phyloP scores from a whole-genome alignment of 805 yeast genomes.

The Saturnispora zaruensis region DNA sequence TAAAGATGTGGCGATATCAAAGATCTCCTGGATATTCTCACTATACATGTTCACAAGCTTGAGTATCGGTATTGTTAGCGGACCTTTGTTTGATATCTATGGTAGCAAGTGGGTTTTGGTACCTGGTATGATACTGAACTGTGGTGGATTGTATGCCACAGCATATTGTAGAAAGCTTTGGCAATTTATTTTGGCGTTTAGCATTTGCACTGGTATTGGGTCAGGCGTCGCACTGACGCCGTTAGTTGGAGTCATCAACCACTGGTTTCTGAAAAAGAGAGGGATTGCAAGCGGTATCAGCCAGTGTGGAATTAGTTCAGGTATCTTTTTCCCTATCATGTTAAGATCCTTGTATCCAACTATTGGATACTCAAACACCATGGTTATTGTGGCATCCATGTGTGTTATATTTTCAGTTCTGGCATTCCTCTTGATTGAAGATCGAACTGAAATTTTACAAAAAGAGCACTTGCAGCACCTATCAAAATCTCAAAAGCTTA shows the following conservation, averaged over 20 bases:
- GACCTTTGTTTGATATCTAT: slow-evolving; percentile 38
- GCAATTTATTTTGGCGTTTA: slow-evolving; percentile 46
- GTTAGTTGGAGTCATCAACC: slow-evolving; percentile 44
- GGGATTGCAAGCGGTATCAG: slow-evolving; percentile 48
- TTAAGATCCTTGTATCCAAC: slow-evolving; percentile 38
- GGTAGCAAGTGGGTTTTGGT: slow-evolving; percentile 34
- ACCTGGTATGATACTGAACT: slow-evolving; percentile 31
- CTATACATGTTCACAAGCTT: slow-evolving; percentile 37
- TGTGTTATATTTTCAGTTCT: slow-evolving; percentile 32
- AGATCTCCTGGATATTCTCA: slow-evolving; percentile 65
- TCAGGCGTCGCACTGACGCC: slow-evolving; percentile 38
- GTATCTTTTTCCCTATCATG: slow-evolving; percentile 45
- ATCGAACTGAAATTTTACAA: slow-evolving; percentile 29
- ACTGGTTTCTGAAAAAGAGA: slow-evolving; percentile 50
- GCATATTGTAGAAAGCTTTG: slow-evolving; percentile 36
- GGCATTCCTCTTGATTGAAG: slow-evolving; percentile 33
- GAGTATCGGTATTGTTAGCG: slow-evolving; percentile 34
- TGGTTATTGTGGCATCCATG: slow-evolving; percentile 42
- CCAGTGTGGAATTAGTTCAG: slow-evolving; percentile 46
- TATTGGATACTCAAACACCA: slow-evolving; percentile 50
- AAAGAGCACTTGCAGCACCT: slow-evolving; percentile 13
- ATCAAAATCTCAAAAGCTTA: slow-evolving; percentile 12
- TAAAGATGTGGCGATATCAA: too few relatives aligned
- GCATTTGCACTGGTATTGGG: slow-evolving; percentile 38
- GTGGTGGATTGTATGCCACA: slow-evolving; percentile 36